Evolutionary conservation across 2,329 filamentous ascomycete species (phyloP).

Genomic region (Neopestalotiopsis sp.): DNA sequence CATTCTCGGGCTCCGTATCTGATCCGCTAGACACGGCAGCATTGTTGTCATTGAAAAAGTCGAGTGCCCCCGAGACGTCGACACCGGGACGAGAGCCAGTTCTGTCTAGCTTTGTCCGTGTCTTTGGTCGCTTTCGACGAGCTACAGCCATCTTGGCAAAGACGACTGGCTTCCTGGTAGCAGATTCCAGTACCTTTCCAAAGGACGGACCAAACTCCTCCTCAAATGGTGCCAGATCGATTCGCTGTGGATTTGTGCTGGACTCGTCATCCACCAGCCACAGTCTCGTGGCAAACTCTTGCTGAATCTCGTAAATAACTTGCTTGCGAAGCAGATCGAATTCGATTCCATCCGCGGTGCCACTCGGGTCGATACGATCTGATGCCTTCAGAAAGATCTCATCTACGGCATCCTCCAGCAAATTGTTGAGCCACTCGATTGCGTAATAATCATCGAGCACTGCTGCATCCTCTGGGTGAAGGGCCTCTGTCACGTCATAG

Average conservation of each 20-base stretch:
- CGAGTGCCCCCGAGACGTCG: neutral
- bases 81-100: neutral
- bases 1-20: neutral
- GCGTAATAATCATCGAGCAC: neutral
- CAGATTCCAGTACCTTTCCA: neutral
- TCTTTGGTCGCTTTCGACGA: neutral
- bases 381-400: neutral
- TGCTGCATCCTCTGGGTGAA: neutral
- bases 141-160: conserved; percentile 1
- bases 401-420: neutral
- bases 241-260: neutral
- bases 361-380: too few species aligned
- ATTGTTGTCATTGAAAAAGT: neutral
- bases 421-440: neutral
- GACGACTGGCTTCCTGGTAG: neutral
- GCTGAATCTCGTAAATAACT: neutral
- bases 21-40: neutral
- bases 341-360: neutral
- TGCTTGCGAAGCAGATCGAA: neutral
- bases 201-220: conserved; percentile 9
- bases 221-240: conserved; percentile 6
- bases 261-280: neutral
- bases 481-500: neutral
- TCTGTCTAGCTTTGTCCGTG: neutral
- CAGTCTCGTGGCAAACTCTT: neutral